These are phyloP conservation scores for Prototheca wickerhamii DNA, from an alignment of 163 green algal genomes.

Conservation along the genomic window DNA sequence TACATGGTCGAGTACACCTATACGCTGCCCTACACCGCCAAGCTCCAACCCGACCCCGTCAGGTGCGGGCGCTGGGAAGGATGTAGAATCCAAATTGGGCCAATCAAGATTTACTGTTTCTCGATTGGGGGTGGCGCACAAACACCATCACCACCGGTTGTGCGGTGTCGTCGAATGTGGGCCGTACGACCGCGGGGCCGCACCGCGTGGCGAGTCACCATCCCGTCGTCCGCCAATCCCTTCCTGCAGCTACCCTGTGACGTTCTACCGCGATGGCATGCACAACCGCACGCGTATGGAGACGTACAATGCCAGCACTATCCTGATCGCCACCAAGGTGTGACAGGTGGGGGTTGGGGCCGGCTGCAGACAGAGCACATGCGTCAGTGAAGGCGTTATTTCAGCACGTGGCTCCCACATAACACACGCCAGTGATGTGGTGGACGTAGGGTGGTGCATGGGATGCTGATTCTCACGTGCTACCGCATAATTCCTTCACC, in stretches of 20 bases:
- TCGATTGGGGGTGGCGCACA: background rate
- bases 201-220: no score
- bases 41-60: slow-evolving; percentile 13
- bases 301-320: slow-evolving; percentile 37
- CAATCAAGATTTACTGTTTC: background rate
- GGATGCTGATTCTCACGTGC: no score
- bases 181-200: no score
- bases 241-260: slow-evolving; percentile 31
- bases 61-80: background rate
- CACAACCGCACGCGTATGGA: slow-evolving; percentile 35
- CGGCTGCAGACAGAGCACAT: no score
- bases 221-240: background rate
- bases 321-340: slow-evolving; percentile 30
- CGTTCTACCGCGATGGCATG: slow-evolving; percentile 38
- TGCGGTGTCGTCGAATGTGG: background rate
- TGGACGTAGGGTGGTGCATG: no score
- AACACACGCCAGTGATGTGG: no score
- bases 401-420: no score
- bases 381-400: no score
- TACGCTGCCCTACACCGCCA: slow-evolving; percentile 19
- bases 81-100: background rate
- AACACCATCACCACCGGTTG: no score
- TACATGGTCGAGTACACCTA: slow-evolving; percentile 16
- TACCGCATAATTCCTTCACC: no score
- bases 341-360: slow-evolving; percentile 1